phyloP scores from a whole-genome alignment of 345 rosid species.

The Ceriops tagal region DNA sequence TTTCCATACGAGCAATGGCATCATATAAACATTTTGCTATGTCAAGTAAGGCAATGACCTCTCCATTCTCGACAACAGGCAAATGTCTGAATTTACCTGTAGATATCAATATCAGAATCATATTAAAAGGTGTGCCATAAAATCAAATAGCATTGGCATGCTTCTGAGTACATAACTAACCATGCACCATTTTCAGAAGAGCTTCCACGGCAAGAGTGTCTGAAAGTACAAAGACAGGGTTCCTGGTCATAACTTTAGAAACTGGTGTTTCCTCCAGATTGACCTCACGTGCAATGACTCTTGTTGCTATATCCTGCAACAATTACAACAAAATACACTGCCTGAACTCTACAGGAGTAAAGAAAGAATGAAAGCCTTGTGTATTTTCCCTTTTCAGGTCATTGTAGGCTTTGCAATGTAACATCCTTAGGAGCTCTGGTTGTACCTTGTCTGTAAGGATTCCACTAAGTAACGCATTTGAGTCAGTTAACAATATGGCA shows the following conservation, averaged over 20 bases:
- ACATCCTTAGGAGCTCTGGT: neutral
- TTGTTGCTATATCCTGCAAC: conserved; percentile 75
- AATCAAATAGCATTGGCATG: neutral
- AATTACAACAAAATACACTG: neutral
- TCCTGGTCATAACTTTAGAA: conserved; percentile 94
- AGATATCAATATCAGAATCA: conserved; percentile 13
- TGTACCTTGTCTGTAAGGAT: conserved; percentile 95
- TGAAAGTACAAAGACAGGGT: conserved; percentile 87
- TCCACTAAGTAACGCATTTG: conserved; percentile 94
- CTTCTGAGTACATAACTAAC: conserved; percentile 39
- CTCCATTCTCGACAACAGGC: conserved; percentile 99
- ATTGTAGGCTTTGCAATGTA: neutral
- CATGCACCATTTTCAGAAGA: conserved; percentile 97
- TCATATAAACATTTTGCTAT: conserved; percentile 96
- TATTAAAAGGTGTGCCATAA: neutral
- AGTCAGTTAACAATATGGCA: conserved; percentile 87
- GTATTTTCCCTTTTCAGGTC: neutral
- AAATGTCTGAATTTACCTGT: conserved; percentile 97
- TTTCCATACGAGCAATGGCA: conserved; percentile 99
- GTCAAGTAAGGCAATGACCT: conserved; percentile 94
- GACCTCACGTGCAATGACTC: conserved; percentile 80
- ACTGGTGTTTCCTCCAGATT: conserved; percentile 84
- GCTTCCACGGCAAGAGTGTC: conserved; percentile 99
- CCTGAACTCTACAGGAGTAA: neutral
- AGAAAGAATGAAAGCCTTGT: neutral